Evolutionary conservation across 169 alveolate species (phyloP), one percentile per base, ranked within the genome.

Genomic region (Haemoproteus tartakovskyi): DNA sequence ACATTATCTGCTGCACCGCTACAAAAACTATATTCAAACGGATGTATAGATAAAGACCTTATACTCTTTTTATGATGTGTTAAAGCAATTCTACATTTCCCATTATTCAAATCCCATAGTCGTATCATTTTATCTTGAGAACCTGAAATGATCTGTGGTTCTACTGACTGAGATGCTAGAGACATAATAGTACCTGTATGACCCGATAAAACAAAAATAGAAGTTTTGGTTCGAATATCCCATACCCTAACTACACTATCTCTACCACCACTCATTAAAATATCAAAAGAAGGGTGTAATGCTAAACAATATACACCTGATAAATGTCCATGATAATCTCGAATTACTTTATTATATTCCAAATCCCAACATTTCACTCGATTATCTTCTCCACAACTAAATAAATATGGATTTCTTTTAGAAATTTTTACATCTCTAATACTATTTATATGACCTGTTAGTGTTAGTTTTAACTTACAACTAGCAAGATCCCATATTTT

Each of bases 401-500:
- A 98, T 54, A 98, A 87, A 89, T 96, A 98, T 6, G 99, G 99
- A 79, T 96, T 98, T 62, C 98, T 91, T 36, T 92, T 90, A 33
- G 98, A 94, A 45, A 97, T 93, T 36, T 91, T 88, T 37, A 98
- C 89, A 46, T 94, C 97, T 12, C 99, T 92, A 38, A 98, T 95
- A 19, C 98, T 87, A 87, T 94, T 91, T 52, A 96, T 95, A 86
- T 98, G 99, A 3, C 99, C 99, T 1, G 99, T 97, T 74, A 96
- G 90, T 1, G 99, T 94, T 60, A 97, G 86, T 90, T 94, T 95
- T 81, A 97, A 81, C 80, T 90, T 91, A 30, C 99, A 99, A 4
- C 97, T 92, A 8, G 97, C 99, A 33, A 98, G 85, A 80, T 98
- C 99, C 99, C 99, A 98, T 33, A 96, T 94, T 89, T 98, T 98